Conservation (phyloP, 306 rosid genomes). For the Inga leiocalycina region DNA sequence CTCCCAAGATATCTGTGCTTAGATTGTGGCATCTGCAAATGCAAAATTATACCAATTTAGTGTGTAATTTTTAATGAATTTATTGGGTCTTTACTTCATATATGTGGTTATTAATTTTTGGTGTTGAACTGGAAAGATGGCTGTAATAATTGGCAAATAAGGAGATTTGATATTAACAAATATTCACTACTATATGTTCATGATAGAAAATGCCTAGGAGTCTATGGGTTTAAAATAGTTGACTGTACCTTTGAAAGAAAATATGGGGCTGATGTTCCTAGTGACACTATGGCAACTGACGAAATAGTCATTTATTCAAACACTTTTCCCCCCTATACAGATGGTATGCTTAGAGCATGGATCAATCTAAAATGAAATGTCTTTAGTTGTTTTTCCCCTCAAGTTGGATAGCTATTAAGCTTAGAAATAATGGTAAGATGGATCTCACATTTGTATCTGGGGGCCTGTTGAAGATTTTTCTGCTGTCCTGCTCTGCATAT, state of each 20-base stretch:
- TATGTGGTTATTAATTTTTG: background rate
- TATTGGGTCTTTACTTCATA: constrained; percentile 7
- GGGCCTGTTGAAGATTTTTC: background rate
- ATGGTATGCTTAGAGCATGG: background rate
- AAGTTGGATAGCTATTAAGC: background rate
- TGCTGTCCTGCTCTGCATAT: background rate
- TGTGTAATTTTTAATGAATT: constrained; percentile 12
- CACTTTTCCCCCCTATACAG: background rate
- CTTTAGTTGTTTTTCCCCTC: background rate
- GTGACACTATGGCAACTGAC: background rate
- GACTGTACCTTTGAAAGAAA: background rate
- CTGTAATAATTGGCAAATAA: background rate
- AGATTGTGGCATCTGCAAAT: constrained; percentile 29
- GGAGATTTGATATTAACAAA: background rate
- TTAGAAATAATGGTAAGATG: background rate
- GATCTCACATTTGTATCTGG: background rate
- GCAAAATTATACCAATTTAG: constrained; percentile 1
- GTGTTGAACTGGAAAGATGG: background rate
- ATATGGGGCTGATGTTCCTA: background rate
- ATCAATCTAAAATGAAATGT: background rate
- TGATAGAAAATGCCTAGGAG: constrained; percentile 6
- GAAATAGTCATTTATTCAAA: background rate
- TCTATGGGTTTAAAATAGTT: constrained; percentile 10
- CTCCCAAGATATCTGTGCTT: constrained; percentile 3
- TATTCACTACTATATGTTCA: background rate